Evolutionary conservation across 495 filamentous ascomycete genomes (phyloP).

Genomic region (Terfezia claveryi): DNA sequence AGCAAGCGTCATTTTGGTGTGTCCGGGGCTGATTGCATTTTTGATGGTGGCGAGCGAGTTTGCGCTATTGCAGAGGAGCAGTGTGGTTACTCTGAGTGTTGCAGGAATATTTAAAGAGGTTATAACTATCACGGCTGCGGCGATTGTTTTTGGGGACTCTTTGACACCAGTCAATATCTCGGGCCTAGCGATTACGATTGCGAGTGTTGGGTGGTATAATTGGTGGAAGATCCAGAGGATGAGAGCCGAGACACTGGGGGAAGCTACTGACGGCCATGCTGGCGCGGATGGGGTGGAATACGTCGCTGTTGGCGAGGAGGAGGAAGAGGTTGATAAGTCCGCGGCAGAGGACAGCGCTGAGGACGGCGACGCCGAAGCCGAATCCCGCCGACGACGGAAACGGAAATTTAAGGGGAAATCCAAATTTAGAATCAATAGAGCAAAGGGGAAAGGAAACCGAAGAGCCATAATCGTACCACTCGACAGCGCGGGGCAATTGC

Average conservation of each 20-base stretch:
- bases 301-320: too few relatives aligned
- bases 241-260: conserved; percentile 42
- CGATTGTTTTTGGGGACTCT: conserved; percentile 68
- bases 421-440: too few relatives aligned
- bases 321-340: too few relatives aligned
- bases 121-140: conserved; percentile 79
- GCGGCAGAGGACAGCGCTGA: too few relatives aligned
- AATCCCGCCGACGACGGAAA: too few relatives aligned
- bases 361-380: too few relatives aligned
- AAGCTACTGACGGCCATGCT: background rate
- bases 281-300: too few relatives aligned
- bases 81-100: conserved; percentile 86
- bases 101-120: conserved; percentile 99
- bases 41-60: conserved; percentile 95
- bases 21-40: conserved; percentile 82
- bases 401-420: too few relatives aligned
- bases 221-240: conserved; percentile 85
- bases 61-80: conserved; percentile 80
- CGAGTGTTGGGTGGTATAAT: conserved; percentile 74
- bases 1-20: conserved; percentile 45
- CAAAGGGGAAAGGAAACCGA: too few relatives aligned
- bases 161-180: conserved; percentile 76
- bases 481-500: too few relatives aligned
- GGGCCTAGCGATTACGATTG: conserved; percentile 71
- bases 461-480: too few relatives aligned